Evolutionary conservation across 148 eudicot species (phyloP), one percentile per base, ranked within the genome.

Genomic region (Oxyria digyna): DNA sequence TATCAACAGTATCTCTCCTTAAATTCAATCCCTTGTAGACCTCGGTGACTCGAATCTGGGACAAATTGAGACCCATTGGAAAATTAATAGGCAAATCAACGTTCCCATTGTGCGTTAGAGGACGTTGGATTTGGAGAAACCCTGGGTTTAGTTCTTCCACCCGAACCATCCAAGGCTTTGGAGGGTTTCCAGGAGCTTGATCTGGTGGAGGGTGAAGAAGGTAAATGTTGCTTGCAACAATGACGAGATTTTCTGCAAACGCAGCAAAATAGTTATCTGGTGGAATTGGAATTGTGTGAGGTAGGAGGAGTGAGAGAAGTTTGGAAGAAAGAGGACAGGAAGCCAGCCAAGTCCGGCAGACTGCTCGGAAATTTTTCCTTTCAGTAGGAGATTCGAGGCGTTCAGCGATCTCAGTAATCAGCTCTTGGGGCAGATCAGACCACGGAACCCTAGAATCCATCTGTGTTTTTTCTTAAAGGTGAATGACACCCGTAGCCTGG

Each of bases 111-210:
- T 45, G 33, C 35, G 48, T 35, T 12, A 75, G 49, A n/a, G 78
- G 78, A 8, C 31, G 20, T 40, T 69, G 45, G 40, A 75, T 27
- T 7, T 15, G 24, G 27, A 71, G 35, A 40, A 48, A 63, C 41
- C 74, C 74, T 21, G 21, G 33, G 18, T 54, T 20, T 11, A 70
- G 5, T 43, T 71, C 74, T 42, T 75, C 78, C 27, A 71, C 67
- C 6, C 63, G 71, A 17, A 71, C 18, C 9, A 75, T 26, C 74
- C 70, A 75, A 7, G 73, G 70, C 18, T 48, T 75, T 9, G 68
- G 15, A 31, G 42, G 40, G 45, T 33, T 42, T 18, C 14, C 32
- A 15, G 13, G n/a, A 54, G 67, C 43, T 0, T 46, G 11, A 35
- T 20, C 15, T 27, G 6, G 37, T 12, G 29, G 52, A 17, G 76